A percentile compares a stretch with the other conserved stretches of the same genome.
These are phyloP conservation scores for Aspergillus pseudonomiae DNA, from an alignment of 2,329 filamentous ascomycete genomes.

Conservation along the genomic window DNA sequence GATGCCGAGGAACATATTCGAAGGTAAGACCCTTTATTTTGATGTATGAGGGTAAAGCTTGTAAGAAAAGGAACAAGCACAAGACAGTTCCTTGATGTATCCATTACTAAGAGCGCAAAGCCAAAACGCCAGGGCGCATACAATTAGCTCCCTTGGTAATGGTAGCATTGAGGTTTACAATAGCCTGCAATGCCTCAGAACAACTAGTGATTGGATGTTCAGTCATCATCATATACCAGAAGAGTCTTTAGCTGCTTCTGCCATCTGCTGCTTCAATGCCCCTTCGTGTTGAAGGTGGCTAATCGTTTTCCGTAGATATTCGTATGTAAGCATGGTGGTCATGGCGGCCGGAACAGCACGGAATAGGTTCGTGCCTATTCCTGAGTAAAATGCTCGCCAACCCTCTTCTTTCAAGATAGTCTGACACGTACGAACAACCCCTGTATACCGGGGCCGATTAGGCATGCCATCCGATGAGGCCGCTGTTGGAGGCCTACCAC, in stretches of 20 bases:
- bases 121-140: background rate
- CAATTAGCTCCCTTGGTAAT: background rate
- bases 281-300: constrained; percentile 59
- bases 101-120: background rate
- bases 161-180: background rate
- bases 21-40: background rate
- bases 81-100: background rate
- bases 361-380: constrained; percentile 97
- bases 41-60: background rate
- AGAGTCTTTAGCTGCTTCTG: constrained; percentile 20
- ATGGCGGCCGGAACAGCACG: constrained; percentile 92
- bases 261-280: constrained; percentile 28
- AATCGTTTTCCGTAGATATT: constrained; percentile 67
- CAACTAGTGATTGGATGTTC: background rate
- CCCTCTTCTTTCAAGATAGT: constrained; percentile 90
- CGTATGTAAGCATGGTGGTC: constrained; percentile 96
- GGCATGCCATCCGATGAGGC: constrained; percentile 62
- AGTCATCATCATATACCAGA: constrained; percentile 24
- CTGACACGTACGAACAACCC: constrained; percentile 77
- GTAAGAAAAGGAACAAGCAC: background rate
- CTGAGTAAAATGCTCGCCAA: constrained; percentile 95
- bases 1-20: constrained; percentile 8
- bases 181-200: background rate
- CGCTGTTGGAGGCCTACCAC: constrained; percentile 45
- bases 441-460: constrained; percentile 66